Base-by-base conservation (phyloP, 2,329 filamentous ascomycete species). In the Aspergillus latus region DNA sequence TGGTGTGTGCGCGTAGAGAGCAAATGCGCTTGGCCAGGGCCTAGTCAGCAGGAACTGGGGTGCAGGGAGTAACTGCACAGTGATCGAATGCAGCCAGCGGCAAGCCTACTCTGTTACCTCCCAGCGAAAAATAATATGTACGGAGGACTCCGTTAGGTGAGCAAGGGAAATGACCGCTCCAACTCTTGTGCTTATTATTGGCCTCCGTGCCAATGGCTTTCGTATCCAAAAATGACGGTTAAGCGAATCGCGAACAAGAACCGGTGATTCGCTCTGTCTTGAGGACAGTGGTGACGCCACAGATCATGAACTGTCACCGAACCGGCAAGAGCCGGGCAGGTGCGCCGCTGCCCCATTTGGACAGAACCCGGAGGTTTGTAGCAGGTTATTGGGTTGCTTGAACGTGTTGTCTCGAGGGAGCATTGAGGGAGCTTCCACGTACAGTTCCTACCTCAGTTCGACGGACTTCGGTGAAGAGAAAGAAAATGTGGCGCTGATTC, bases 271-370 rank as follows among this genome's bases (percentile, higher is more conserved):
- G 53, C 37, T 26, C 49, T 57, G 52, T 46, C 44, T 37, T 21
- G 28, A 45, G 54, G 16, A 45, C 37, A 44, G 30, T 37, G 44
- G 46, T 47, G 50, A 43, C 56, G 52, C 59, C 58, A 60, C 50
- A 54, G 50, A 54, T 49, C 50, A 52, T 59, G 56, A 61, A 60
- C 62, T 58, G 42, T 54, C 42, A 21, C 21, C 46, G 59, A 59
- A 51, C 58, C 55, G 49, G 49, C 44, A 30, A 36, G 44, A 59
- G 43, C 29, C 40, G 42, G 26, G 43, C 29, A 50, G 43, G 36
- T 47, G 43, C 47, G 37, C 45, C 45, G 42, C 21, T 43, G 46
- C 43, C 53, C 34, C 46, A 47, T 40, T 45, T 55, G 30, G 49
- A 45, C 43, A 4, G 34, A 37, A 13, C 7, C n/a, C 11, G 10